Conservation (phyloP, 352 stramenopile genomes). For the Phytopythium chamaehyphon region DNA sequence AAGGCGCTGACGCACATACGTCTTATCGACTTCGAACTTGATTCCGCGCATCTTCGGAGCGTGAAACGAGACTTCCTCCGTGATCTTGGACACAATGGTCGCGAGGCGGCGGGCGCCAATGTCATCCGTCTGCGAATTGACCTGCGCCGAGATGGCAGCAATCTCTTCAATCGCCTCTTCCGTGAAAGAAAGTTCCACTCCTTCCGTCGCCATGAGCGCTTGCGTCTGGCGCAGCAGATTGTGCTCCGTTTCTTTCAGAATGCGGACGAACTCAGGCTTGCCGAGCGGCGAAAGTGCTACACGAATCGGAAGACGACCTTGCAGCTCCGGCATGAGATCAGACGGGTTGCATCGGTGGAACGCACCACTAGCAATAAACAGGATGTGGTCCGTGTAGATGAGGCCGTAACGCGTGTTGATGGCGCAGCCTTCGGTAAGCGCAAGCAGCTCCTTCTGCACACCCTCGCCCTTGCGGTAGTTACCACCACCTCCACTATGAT, state of each 20-base stretch:
- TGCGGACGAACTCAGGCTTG: conserved; percentile 97
- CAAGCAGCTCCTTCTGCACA: conserved; percentile 98
- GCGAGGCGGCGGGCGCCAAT: conserved; percentile 97
- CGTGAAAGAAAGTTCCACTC: conserved; percentile 93
- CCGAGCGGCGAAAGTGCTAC: conserved; percentile 96
- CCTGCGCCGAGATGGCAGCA: conserved; percentile 88
- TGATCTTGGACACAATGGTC: conserved; percentile 96
- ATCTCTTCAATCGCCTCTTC: conserved; percentile 97
- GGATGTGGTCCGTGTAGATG: conserved; percentile 98
- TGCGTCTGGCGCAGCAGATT: conserved; percentile 97
- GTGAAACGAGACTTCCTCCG: conserved; percentile 98
- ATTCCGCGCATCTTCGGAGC: conserved; percentile 87
- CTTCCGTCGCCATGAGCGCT: conserved; percentile 95
- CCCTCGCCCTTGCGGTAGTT: conserved; percentile 92
- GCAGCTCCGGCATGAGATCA: conserved; percentile 97
- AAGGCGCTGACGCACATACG: conserved; percentile 91
- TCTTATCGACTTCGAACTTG: conserved; percentile 89
- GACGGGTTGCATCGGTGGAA: conserved; percentile 97
- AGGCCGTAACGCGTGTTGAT: conserved; percentile 92
- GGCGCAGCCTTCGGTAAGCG: conserved; percentile 97
- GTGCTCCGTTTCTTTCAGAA: conserved; percentile 94
- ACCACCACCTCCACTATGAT: conserved; percentile 83
- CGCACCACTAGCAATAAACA: conserved; percentile 96
- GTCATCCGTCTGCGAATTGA: conserved; percentile 97
- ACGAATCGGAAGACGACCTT: conserved; percentile 97